Evolutionary conservation across 768 basidiomycete species (phyloP).

Genomic region (Termitomyces sp.): DNA sequence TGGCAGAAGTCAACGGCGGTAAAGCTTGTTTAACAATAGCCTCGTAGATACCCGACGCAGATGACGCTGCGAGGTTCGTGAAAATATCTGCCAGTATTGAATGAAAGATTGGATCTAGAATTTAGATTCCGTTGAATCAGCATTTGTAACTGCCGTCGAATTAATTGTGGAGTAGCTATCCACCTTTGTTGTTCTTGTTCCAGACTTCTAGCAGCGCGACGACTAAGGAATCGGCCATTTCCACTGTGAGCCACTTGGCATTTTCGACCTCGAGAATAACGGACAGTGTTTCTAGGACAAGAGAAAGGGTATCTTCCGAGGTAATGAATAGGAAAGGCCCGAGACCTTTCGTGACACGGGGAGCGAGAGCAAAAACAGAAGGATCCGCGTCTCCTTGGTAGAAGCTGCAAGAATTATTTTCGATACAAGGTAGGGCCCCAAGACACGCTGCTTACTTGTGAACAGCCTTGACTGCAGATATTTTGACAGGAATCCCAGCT

Average conservation of each 20-base stretch:
- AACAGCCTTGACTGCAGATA: constrained; percentile 90
- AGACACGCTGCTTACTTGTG: constrained; percentile 60
- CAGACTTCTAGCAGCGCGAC: constrained; percentile 72
- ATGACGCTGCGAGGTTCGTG: constrained; percentile 57
- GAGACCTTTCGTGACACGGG: constrained; percentile 73
- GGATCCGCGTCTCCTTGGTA: constrained; percentile 59
- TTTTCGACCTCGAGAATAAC: constrained; percentile 72
- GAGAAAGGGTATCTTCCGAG: constrained; percentile 82
- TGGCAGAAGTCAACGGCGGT: constrained; percentile 63
- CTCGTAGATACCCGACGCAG: constrained; percentile 57
- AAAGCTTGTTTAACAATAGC: constrained; percentile 68
- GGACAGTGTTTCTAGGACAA: constrained; percentile 82
- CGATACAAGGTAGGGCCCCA: background rate
- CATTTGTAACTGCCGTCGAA: background rate
- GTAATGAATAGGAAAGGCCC: constrained; percentile 77
- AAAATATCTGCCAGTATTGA: constrained; percentile 83
- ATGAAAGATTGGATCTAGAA: constrained; percentile 76
- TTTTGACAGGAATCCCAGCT: constrained; percentile 81
- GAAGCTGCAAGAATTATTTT: constrained; percentile 42
- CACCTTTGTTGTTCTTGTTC: constrained; percentile 84
- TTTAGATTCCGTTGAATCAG: background rate
- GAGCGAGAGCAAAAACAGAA: constrained; percentile 56
- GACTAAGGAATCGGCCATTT: constrained; percentile 62
- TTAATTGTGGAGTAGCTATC: background rate
- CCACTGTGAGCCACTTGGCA: constrained; percentile 64